A percentile compares a stretch with the other conserved stretches of the same genome.
These are phyloP conservation scores for Nicotiana undulata DNA, from an alignment of 257 asterid species.

Conservation along the genomic window DNA sequence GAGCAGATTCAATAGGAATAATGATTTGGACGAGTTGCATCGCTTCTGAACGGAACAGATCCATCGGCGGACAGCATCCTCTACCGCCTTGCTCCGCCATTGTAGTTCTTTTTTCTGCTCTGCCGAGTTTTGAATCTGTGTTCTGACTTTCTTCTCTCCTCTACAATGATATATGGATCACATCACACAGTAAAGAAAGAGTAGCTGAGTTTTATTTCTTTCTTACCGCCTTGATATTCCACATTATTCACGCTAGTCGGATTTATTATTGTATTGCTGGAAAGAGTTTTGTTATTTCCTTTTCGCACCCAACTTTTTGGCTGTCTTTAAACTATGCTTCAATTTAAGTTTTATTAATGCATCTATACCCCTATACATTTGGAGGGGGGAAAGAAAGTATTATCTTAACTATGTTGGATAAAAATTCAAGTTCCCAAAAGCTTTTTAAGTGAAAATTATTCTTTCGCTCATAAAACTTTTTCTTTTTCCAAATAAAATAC, in stretches of 20 bases:
- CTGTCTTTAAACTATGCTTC: background rate
- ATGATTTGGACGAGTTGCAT: constrained; percentile 95
- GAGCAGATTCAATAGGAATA: constrained; percentile 91
- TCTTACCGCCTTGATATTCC: constrained; percentile 16
- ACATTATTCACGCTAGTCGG: constrained; percentile 21
- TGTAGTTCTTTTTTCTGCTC: constrained; percentile 17
- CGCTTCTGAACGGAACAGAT: constrained; percentile 94
- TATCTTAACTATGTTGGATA: too few relatives aligned
- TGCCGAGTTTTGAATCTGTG: constrained; percentile 10
- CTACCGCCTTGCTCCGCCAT: constrained; percentile 66
- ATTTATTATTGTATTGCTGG: background rate
- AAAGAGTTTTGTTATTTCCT: background rate
- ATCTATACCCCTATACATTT: background rate
- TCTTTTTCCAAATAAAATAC: too few relatives aligned
- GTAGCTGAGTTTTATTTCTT: background rate
- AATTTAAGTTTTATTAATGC: background rate
- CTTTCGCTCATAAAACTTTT: too few relatives aligned
- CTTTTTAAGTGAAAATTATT: too few relatives aligned
- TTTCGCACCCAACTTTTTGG: background rate
- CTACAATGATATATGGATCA: constrained; percentile 3
- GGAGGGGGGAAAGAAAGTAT: background rate
- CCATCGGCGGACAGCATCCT: constrained; percentile 92
- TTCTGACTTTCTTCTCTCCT: constrained; percentile 4
- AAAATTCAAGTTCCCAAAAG: too few relatives aligned
- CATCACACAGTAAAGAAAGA: background rate